phyloP scores from a whole-genome alignment of 371 early-diverging fungal genomes.

The Neoconidiobolus thromboides region DNA sequence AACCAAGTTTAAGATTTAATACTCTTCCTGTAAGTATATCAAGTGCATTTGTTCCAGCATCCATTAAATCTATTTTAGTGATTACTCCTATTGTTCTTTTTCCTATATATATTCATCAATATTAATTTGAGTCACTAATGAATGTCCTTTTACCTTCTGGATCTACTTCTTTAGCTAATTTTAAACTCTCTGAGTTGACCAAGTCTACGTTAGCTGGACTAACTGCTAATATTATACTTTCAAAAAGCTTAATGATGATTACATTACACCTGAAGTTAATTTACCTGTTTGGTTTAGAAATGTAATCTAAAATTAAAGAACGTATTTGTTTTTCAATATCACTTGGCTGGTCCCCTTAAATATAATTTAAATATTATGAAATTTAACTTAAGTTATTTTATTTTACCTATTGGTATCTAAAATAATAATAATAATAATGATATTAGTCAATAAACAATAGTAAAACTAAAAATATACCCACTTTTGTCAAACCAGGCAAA shows the following conservation, averaged over 20 bases:
- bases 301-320: slow-evolving; percentile 63
- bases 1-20: slow-evolving; percentile 71
- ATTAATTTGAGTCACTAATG: neutral
- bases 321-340: slow-evolving; percentile 82
- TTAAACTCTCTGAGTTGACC: slow-evolving; percentile 84
- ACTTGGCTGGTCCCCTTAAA: slow-evolving; percentile 62
- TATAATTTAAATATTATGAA: slow-evolving; percentile 7
- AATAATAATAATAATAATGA: neutral
- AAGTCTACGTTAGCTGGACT: slow-evolving; percentile 83
- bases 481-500: slow-evolving; percentile 85
- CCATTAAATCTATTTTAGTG: slow-evolving; percentile 92
- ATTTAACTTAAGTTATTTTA: neutral
- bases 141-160: slow-evolving; percentile 30
- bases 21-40: slow-evolving; percentile 69
- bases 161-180: slow-evolving; percentile 81
- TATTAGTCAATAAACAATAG: neutral
- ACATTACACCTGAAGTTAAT: neutral
- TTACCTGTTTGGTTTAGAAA: slow-evolving; percentile 70
- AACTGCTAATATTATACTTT: slow-evolving; percentile 83
- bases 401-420: slow-evolving; percentile 25
- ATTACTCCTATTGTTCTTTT: slow-evolving; percentile 79
- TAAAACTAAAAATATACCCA: slow-evolving; percentile 8
- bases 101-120: slow-evolving; percentile 11
- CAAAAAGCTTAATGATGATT: slow-evolving; percentile 18
- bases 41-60: slow-evolving; percentile 76